Evolutionary conservation across 2,329 filamentous ascomycete genomes (phyloP), one percentile per base, ranked within the genome.

Genomic region (Apiospora marii): DNA sequence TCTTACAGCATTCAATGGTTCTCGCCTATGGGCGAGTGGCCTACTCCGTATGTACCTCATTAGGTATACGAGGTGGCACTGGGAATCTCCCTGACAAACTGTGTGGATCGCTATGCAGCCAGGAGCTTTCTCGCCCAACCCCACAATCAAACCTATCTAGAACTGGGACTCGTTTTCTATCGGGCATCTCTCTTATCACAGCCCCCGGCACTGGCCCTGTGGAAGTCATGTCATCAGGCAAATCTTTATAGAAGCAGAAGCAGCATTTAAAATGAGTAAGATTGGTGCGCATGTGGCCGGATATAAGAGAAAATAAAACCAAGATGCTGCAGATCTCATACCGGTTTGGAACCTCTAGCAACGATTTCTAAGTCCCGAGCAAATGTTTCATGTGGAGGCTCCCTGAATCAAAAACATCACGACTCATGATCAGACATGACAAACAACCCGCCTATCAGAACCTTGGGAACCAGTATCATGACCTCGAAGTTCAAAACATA

Each of bases 61-160:
- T 61, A 16, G 58, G 34, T 64, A 64, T 64, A 64, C 58, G 58
- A 41, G 58, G 58, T 64, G n/a, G 34, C 58, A 64, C 58, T 41
- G 22, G 58, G 58, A 41, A n/a, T 41, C 53, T 41, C 58, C 58
- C 19, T n/a, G 58, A 64, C 34, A 41, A 6, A 64, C 34, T 64
- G 58, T 64, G 58, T 64, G 58, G 58, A 41, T n/a, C 34, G 58
- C 58, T 22, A 64, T 64, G 58, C 58, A 37, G 16, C 24, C 48
- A 22, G 53, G 53, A 61, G 27, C 53, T 61, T 19, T 19, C 16
- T 19, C 19, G 6, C 53, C 19, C 34, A 64, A 64, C 58, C 58
- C 58, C 58, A 64, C 58, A 64, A 7, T 49, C 46, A 24, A 51
- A n/a, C 13, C 49, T n/a, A 14, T 24, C 34, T 14, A 41, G 22